A percentile compares a stretch with the other conserved stretches of the same genome.
Conservation (phyloP, 148 eudicot genomes). For the Cornus kousa region DNA sequence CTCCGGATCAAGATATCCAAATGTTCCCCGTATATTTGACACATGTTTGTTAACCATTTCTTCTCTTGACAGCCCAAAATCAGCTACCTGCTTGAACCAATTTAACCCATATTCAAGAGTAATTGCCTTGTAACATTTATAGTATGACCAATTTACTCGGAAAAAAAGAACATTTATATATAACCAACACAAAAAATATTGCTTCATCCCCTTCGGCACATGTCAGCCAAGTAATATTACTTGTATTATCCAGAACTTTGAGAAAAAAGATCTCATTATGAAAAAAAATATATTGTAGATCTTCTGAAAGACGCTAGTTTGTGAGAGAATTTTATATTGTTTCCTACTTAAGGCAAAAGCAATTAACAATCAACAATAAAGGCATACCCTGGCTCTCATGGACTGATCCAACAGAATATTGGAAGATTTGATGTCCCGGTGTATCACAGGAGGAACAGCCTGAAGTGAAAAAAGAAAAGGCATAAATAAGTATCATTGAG, state of each 20-base stretch:
- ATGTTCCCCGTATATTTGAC: constrained; percentile 77
- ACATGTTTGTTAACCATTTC: constrained; percentile 63
- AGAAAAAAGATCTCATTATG: background rate
- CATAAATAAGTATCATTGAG: background rate
- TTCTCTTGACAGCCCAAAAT: constrained; percentile 97
- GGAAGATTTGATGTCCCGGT: constrained; percentile 95
- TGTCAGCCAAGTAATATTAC: background rate
- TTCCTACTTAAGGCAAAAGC: background rate
- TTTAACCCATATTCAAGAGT: constrained; percentile 6
- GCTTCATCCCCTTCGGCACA: background rate
- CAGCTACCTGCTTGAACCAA: constrained; percentile 63
- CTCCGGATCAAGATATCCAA: constrained; percentile 96
- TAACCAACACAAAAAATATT: background rate
- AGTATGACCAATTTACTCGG: too few relatives aligned
- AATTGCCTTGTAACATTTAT: background rate
- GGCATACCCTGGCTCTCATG: constrained; percentile 91
- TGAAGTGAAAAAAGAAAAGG: constrained; percentile 24
- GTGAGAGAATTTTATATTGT: background rate
- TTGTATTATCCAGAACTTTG: background rate
- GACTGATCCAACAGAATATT: constrained; percentile 96
- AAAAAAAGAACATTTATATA: background rate
- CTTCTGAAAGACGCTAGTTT: background rate
- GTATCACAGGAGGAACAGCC: constrained; percentile 95
- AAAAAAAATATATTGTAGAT: background rate
- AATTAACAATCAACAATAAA: background rate